These are phyloP conservation scores for Citrus reticulata DNA, from an alignment of 345 rosid species.

Conservation along the genomic window DNA sequence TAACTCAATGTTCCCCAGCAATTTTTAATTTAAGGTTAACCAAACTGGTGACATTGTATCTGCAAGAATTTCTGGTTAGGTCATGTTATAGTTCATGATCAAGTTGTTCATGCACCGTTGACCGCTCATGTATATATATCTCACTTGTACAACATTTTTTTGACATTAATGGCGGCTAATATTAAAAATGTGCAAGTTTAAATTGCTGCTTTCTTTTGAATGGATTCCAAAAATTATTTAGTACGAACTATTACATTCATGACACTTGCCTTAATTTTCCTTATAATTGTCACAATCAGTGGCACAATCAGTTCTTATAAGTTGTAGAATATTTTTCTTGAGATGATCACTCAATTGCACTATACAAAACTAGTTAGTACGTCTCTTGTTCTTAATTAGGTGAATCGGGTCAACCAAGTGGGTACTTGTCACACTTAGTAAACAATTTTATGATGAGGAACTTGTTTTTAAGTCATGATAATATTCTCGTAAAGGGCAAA, in stretches of 20 bases:
- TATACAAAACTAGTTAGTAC: too few species aligned
- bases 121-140: background rate
- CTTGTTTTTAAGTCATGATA: too few species aligned
- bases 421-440: too few species aligned
- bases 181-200: background rate
- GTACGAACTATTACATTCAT: background rate
- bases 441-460: too few species aligned
- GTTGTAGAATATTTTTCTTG: too few species aligned
- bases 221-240: background rate
- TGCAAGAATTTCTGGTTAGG: background rate
- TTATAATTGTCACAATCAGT: background rate
- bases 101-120: background rate
- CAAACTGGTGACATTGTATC: background rate
- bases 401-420: too few species aligned
- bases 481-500: too few species aligned
- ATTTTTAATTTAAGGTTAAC: background rate
- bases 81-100: background rate
- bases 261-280: background rate
- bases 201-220: background rate
- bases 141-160: background rate
- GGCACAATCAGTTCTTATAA: background rate
- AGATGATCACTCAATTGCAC: too few species aligned
- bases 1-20: background rate
- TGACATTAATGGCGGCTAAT: background rate
- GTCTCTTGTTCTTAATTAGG: too few species aligned